Base-by-base conservation (phyloP, 2,329 filamentous ascomycete species). In the Paecilomyces niveus region DNA sequence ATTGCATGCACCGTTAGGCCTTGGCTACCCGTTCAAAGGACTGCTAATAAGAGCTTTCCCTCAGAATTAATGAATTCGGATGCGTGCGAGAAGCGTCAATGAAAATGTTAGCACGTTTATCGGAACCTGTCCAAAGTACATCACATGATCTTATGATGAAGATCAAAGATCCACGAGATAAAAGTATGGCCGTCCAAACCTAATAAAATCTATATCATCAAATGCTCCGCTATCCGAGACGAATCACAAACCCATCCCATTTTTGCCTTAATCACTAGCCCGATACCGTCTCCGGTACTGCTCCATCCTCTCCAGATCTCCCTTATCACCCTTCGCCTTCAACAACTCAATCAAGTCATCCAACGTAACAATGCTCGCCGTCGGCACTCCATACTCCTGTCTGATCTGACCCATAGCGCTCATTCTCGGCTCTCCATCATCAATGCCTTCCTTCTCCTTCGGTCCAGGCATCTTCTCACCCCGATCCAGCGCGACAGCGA, bases 321-420 rank as follows among this genome's bases (percentile, higher is more conserved):
- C 80, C 51, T 82, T 80, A 1, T 82, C 81, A 22, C 82, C 84
- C 63, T 83, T 78, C 32, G 77, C 78, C 70, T 82, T 82, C 72
- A 88, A 78, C 3, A 86, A 86, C 54, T 79, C 80, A 64, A 90
- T 85, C 65, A 96, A 86, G 73, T 96, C 90, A 68, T 91, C 85
- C 64, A 96, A 80, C 50, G 88, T 93, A 67, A 96, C 74, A 64
- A 96, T 93, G 33, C 89, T 82, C 65, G 92, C 79, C 59, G 95
- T 89, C 0, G 90, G 90, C 61, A 96, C 86, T 24, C 84, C 84
- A 66, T 88, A 90, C 78, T 94, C 89, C 76, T 87, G 88, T 72
- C 85, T 85, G 60, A 95, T 83, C 78, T 92, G 87, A 11, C 89
- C 89, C 75, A 95, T 90, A 13, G 91, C 90, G 71, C 90, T 94